Conservation (phyloP, 2,329 filamentous ascomycete genomes). For the Pseudocercospora fuligena region DNA sequence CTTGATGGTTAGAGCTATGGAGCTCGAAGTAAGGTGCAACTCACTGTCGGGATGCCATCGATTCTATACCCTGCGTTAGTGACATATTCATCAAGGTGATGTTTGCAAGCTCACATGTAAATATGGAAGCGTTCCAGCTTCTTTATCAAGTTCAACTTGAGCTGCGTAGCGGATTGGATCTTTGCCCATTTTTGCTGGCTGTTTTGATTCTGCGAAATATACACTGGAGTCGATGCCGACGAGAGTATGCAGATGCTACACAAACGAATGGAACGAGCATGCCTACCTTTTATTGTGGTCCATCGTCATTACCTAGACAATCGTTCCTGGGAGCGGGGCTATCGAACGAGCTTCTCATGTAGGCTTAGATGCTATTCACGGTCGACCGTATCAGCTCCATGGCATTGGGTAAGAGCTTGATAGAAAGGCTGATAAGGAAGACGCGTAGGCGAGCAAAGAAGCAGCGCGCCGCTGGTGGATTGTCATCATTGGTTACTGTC, state of each 20-base stretch:
- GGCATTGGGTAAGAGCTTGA: constrained; percentile 23
- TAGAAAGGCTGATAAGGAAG: constrained; percentile 27
- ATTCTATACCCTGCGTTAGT: constrained; percentile 61
- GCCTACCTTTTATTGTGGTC: constrained; percentile 9
- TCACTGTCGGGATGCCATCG: constrained; percentile 90
- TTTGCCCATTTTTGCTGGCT: constrained; percentile 49
- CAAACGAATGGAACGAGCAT: neutral
- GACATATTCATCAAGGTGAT: constrained; percentile 20
- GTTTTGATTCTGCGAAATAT: neutral
- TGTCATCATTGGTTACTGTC: constrained; percentile 8
- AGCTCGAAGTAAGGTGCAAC: constrained; percentile 30
- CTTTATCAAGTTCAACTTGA: constrained; percentile 74
- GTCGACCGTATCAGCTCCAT: constrained; percentile 12
- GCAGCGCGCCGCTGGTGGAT: constrained; percentile 2
- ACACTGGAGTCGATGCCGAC: neutral
- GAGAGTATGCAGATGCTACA: neutral
- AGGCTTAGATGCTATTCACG: constrained; percentile 15
- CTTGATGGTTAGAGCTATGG: constrained; percentile 10
- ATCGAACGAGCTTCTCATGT: constrained; percentile 3
- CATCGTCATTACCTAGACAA: constrained; percentile 6
- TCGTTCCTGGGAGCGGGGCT: neutral
- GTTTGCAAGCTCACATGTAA: constrained; percentile 29
- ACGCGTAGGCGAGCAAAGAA: constrained; percentile 10
- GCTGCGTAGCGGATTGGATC: constrained; percentile 70
- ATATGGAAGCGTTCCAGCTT: constrained; percentile 68